Evolutionary conservation across 345 rosid genomes (phyloP), one percentile per base, ranked within the genome.

Genomic region (Angophora floribunda): DNA sequence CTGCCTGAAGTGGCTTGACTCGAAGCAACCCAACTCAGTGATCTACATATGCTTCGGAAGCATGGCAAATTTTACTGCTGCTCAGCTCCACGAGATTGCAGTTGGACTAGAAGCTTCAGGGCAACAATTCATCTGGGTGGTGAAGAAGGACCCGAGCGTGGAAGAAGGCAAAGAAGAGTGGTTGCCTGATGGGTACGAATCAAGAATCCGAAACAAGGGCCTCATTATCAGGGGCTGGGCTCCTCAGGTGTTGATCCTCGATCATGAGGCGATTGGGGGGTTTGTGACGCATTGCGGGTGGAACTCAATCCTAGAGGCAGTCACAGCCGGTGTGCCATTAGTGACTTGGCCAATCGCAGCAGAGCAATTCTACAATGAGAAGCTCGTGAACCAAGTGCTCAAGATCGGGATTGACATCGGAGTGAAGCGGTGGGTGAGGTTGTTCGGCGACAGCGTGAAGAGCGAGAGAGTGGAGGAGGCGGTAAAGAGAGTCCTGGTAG

Each of bases 1-100:
- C 51, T 93, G 94, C 86, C 70, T 93, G 63, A 87, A 86, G 86
- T 95, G 96, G 96, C 95, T 95, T 6, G 93, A 94, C 89, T 90
- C 91, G 24, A 95, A 94, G 92, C 80, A 51, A 85, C 88, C 90
- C 55, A 89, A 84, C 79, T 95, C 95, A 11, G 96, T 94, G 6
- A 75, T 95, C 53, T 95, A 94, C 89, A 52, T 95, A 36, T 92
- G 95, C 75, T 95, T 94, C 61, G 96, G 96, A 67, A 93, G 92
- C 63, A 32, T 89, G 85, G 85, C 90, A 5, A 89, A 79, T 45
- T 91, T 93, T 79, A 88, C n/a, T 24, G 55, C 65, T 13, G 51
- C 87, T 26, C 93, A 93, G 88, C 89, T 94, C 16, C 87, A 79
- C 12, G 94, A 95, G 90, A 91, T 95, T 13, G 95, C 95, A 10